Conservation (phyloP, 805 yeast species). For the Candida loeiensis region DNA sequence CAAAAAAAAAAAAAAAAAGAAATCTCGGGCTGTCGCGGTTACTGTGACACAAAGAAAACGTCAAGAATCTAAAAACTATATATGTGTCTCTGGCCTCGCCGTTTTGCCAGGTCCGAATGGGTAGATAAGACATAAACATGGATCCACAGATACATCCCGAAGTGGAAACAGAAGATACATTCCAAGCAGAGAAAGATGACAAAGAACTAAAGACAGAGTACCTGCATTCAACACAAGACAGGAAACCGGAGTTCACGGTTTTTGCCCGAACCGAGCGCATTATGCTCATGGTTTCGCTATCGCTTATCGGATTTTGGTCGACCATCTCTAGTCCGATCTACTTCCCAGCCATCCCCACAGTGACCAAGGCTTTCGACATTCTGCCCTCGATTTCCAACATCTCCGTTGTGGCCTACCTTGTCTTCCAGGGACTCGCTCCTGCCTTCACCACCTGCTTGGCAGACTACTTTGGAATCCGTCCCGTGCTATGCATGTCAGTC, state of each 20-base stretch:
- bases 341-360: conserved; percentile 68
- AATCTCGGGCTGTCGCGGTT: no score
- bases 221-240: not conserved
- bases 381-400: conserved; percentile 59
- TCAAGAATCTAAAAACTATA: no score
- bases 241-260: conserved; percentile 34
- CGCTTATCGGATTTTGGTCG: conserved; percentile 61
- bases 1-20: no score
- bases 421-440: conserved; percentile 77
- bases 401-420: conserved; percentile 73
- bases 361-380: conserved; percentile 53
- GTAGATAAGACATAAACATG: no score
- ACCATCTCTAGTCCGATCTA: conserved; percentile 74
- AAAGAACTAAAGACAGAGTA: not conserved
- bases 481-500: conserved; percentile 55
- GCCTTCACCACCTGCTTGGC: conserved; percentile 64
- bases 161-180: not conserved
- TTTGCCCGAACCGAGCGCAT: conserved; percentile 39
- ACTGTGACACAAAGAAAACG: no score
- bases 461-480: conserved; percentile 70
- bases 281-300: conserved; percentile 35
- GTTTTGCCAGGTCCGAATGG: no score
- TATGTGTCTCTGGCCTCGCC: no score
- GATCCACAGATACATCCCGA: no score
- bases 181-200: not conserved